Evolutionary conservation across 768 basidiomycete genomes (phyloP).

Genomic region (Mycena vulgaris): DNA sequence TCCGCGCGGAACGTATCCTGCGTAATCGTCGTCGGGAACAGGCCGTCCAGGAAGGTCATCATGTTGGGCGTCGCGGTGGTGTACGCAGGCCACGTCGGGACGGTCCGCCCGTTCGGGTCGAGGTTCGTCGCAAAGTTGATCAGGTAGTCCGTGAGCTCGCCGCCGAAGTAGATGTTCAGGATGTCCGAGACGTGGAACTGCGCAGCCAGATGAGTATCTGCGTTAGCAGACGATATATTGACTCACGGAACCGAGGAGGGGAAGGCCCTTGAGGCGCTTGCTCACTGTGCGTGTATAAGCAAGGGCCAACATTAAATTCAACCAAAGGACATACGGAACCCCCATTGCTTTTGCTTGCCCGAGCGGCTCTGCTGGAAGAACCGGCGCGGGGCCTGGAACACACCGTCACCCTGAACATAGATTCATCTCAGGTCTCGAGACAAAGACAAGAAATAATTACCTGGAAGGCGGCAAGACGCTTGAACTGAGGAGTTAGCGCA

Average conservation of each 20-base stretch:
- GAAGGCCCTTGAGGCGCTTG: conserved; percentile 60
- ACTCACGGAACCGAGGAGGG: conserved; percentile 62
- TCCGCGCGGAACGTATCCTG: conserved; percentile 61
- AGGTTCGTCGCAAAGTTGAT: conserved; percentile 60
- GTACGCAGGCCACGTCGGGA: conserved; percentile 63
- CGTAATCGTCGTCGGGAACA: conserved; percentile 51
- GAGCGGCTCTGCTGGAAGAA: conserved; percentile 60
- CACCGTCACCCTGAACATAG: conserved; percentile 54
- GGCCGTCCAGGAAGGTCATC: conserved; percentile 58
- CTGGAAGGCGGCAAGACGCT: conserved; percentile 64
- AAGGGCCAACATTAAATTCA: neutral
- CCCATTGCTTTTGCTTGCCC: conserved; percentile 58
- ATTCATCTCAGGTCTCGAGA: neutral
- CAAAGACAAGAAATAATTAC: neutral
- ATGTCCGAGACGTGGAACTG: conserved; percentile 63
- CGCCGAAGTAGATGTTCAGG: conserved; percentile 56
- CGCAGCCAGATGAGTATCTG: neutral
- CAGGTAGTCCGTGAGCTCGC: conserved; percentile 63
- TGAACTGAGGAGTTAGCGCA: conserved; percentile 63
- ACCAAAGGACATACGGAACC: conserved; percentile 46
- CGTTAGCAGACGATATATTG: no score
- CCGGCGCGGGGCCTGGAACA: conserved; percentile 68
- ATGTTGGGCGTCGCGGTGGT: conserved; percentile 50
- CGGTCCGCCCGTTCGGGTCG: conserved; percentile 59
- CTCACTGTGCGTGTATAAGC: conserved; percentile 51